Conservation (phyloP, 1,139 yeast genomes). For the Williopsis jadinii region DNA sequence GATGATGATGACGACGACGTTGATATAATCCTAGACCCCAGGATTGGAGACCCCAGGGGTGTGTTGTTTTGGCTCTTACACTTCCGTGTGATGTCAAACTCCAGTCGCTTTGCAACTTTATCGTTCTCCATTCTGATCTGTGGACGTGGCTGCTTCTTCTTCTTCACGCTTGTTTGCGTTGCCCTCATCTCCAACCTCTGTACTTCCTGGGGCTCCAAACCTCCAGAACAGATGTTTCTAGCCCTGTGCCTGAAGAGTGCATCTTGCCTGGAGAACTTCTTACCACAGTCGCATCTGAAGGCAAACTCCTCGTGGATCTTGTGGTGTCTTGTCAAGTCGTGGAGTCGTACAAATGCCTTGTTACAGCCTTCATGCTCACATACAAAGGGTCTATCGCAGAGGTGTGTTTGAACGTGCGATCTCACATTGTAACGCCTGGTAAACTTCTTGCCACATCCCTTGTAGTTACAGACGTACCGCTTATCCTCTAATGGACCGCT, state of each 20-base stretch:
- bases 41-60: not conserved
- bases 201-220: constrained; percentile 12
- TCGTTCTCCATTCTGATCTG: constrained; percentile 14
- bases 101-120: constrained; percentile 20
- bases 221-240: constrained; percentile 64
- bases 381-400: constrained; percentile 82
- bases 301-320: constrained; percentile 80
- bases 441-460: constrained; percentile 77
- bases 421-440: constrained; percentile 90
- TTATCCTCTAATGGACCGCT: constrained; percentile 70
- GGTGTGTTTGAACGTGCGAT: constrained; percentile 94
- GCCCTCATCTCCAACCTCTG: constrained; percentile 7
- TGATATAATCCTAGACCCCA: too few relatives aligned
- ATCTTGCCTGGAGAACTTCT: constrained; percentile 83
- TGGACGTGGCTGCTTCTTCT: constrained; percentile 7
- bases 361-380: constrained; percentile 60
- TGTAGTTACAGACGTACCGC: constrained; percentile 64
- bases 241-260: constrained; percentile 78
- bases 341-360: constrained; percentile 79
- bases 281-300: constrained; percentile 83
- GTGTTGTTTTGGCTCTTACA: constrained; percentile 12
- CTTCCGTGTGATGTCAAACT: constrained; percentile 12
- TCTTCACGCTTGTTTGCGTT: constrained; percentile 8
- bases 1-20: too few relatives aligned
- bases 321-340: constrained; percentile 85